Conservation (phyloP, 345 rosid species). For the Eucalyptus camaldulensis region DNA sequence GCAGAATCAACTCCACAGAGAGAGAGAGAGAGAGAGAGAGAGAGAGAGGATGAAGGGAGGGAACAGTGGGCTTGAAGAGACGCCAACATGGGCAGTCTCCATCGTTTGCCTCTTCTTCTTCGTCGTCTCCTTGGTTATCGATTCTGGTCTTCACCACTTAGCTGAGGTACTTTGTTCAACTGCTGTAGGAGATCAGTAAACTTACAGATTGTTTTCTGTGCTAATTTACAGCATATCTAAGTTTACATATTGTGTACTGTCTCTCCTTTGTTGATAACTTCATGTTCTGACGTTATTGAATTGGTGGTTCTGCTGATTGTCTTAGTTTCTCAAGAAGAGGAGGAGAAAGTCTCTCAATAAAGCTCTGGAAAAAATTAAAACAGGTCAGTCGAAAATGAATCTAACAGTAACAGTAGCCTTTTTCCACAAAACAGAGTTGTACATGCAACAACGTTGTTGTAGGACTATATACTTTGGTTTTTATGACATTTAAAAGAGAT, state of each 20-base stretch:
- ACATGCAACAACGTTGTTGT: not conserved
- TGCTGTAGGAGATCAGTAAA: not conserved
- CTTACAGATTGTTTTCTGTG: not conserved
- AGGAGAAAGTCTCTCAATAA: conserved; percentile 5
- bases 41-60: not conserved
- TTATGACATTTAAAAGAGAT: not conserved
- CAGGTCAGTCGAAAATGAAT: not conserved
- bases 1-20: not conserved
- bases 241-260: not conserved
- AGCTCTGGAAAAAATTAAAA: conserved; percentile 1
- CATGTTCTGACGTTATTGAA: not conserved
- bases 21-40: not conserved
- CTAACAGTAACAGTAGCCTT: not conserved
- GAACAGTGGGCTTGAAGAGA: not conserved
- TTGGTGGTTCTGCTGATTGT: not conserved
- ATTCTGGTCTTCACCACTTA: conserved; percentile 1
- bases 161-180: not conserved
- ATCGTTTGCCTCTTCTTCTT: conserved; percentile 3
- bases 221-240: not conserved
- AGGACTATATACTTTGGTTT: not conserved
- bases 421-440: not conserved
- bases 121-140: not conserved
- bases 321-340: conserved; percentile 1
- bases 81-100: conserved; percentile 14
- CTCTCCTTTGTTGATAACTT: not conserved